A percentile compares a stretch with the other conserved stretches of the same genome.
phyloP scores from a whole-genome alignment of 257 asterid genomes.

The Handroanthus guayacan region DNA sequence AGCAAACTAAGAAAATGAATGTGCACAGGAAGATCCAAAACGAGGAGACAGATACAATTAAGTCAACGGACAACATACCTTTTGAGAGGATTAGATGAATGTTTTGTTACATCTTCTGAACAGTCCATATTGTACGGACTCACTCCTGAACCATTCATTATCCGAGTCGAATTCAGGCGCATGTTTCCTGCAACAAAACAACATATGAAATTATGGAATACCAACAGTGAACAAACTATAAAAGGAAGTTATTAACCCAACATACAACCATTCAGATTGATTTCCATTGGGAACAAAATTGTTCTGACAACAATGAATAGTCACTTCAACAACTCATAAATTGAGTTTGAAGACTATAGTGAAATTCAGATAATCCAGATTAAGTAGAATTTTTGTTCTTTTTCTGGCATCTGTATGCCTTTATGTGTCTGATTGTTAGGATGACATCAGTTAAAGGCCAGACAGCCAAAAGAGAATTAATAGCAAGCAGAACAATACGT shows the following conservation, averaged over 20 bases:
- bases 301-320: constrained; percentile 16
- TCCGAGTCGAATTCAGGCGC: constrained; percentile 40
- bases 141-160: constrained; percentile 49
- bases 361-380: constrained; percentile 3
- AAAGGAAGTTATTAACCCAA: constrained; percentile 24
- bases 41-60: too few relatives aligned
- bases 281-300: constrained; percentile 25
- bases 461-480: constrained; percentile 9
- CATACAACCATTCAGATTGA: constrained; percentile 15
- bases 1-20: background rate
- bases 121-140: constrained; percentile 47
- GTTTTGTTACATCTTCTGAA: constrained; percentile 47
- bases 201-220: constrained; percentile 34
- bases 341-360: constrained; percentile 15
- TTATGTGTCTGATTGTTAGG: background rate
- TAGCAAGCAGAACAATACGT: constrained; percentile 47
- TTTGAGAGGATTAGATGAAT: constrained; percentile 57
- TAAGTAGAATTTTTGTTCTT: background rate
- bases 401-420: background rate
- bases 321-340: constrained; percentile 20
- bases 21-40: too few relatives aligned
- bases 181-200: constrained; percentile 46
- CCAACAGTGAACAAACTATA: constrained; percentile 2
- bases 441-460: background rate
- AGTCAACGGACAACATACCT: constrained; percentile 34